Evolutionary conservation across 139 green algal genomes (phyloP), one percentile per base, ranked within the genome.

Genomic region (Haematococcus lacustris): DNA sequence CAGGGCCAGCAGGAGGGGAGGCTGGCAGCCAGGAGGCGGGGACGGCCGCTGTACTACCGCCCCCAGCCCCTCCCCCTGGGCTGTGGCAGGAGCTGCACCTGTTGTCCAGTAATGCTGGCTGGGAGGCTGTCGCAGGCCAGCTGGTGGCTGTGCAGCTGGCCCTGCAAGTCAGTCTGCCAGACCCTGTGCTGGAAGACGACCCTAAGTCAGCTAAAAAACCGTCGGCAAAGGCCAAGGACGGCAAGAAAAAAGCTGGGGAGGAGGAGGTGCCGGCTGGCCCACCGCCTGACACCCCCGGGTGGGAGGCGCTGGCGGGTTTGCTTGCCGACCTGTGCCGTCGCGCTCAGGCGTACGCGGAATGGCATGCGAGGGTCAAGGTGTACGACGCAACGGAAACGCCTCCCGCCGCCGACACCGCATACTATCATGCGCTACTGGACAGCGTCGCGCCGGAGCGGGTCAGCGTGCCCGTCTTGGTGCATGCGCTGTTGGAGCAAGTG

Each of bases 401-500:
- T 5, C 23, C 41, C 3, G 38, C 9, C 0, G 13, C 51, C 13
- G 37, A 2, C 38, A 53, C 38, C 9, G 2, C 66, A 25, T 65
- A 66, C 43, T 89, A 89, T 68, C 30, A 66, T 2, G 32, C 57
- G 0, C 70, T 90, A 43, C 71, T 90, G 41, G 68, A 77, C 47
- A 63, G 38, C 1, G 85, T 90, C 67, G 59, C 76, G 3, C 57
- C 66, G 21, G 82, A 90, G 77, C 77, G 78, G 6, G 23, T 83
- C 28, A 80, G 51, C 50, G 80, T 88, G 59, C 76, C 82, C 6
- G 32, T 88, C 50, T 51, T 90, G 21, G 67, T 90, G 78, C 76
- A 88, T 67, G 77, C 80, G 0, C 34, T 90, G 71, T 62, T 90
- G 50, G 80, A 90, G 77, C 84, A 89, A 79, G 81, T 87, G 57